phyloP scores from a whole-genome alignment of 306 rosid species.

The Heteromeles arbutifolia region DNA sequence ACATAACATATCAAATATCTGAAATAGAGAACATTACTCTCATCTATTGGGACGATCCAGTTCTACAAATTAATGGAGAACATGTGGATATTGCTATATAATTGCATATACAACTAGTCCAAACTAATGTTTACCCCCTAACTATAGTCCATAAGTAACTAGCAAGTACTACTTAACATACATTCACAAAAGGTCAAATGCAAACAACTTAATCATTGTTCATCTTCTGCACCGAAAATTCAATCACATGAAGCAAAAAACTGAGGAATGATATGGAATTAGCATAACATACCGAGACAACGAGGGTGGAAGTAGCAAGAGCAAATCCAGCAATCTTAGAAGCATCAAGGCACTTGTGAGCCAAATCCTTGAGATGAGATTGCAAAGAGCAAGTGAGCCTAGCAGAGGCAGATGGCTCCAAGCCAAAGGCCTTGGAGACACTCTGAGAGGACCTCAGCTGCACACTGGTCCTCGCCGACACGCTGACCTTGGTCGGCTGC shows the following conservation, averaged over 20 bases:
- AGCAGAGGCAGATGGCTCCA: slow-evolving; percentile 31
- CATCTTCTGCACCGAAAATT: background rate
- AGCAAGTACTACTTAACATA: background rate
- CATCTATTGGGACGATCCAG: background rate
- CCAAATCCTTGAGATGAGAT: slow-evolving; percentile 56
- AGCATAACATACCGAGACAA: slow-evolving; percentile 64
- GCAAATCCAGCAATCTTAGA: slow-evolving; percentile 91
- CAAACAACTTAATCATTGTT: background rate
- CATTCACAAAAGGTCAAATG: background rate
- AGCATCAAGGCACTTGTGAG: slow-evolving; percentile 64
- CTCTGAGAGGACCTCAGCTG: slow-evolving; percentile 58
- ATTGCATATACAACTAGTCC: background rate
- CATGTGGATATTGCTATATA: background rate
- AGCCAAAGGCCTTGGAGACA: slow-evolving; percentile 41
- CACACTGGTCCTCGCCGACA: slow-evolving; percentile 22
- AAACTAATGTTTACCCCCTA: background rate
- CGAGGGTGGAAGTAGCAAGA: slow-evolving; percentile 95
- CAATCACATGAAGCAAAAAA: background rate
- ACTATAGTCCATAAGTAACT: background rate
- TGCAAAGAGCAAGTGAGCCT: slow-evolving; percentile 51
- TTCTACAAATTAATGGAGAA: background rate
- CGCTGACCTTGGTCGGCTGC: slow-evolving; percentile 71
- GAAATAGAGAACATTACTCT: background rate
- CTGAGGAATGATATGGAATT: background rate
- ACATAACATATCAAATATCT: background rate